Evolutionary conservation across 352 stramenopile species (phyloP).

Genomic region (Pelagophyceae sp.): DNA sequence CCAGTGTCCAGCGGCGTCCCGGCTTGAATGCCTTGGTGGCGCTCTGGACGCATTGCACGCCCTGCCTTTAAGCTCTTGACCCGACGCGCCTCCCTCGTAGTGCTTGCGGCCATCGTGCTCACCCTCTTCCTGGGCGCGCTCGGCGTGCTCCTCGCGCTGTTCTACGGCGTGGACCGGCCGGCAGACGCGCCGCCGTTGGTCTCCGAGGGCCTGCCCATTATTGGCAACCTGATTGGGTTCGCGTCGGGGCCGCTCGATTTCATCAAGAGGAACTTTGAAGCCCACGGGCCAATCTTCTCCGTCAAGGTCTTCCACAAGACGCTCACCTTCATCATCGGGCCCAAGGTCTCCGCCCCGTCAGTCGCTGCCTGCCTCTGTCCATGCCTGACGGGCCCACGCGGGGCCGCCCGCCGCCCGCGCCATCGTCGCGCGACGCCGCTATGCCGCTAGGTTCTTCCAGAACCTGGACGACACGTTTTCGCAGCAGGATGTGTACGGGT

Average conservation of each 20-base stretch:
- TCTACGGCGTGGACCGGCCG: not conserved
- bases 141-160: not conserved
- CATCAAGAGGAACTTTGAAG: slow-evolving; percentile 9
- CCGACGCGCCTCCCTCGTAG: no score
- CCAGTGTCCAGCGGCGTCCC: no score
- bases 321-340: slow-evolving; percentile 80
- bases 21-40: no score
- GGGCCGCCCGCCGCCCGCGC: no score
- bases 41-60: no score
- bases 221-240: slow-evolving; percentile 15
- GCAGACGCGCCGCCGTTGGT: not conserved
- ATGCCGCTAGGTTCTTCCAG: slow-evolving; percentile 63
- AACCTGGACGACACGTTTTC: slow-evolving; percentile 69
- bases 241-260: not conserved
- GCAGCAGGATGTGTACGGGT: slow-evolving; percentile 76
- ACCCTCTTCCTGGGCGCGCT: not conserved
- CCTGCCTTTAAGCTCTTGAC: no score
- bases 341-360: slow-evolving; percentile 58
- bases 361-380: no score
- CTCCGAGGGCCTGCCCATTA: slow-evolving; percentile 5
- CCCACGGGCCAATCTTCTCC: slow-evolving; percentile 20
- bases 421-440: not conserved
- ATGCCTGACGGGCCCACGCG: no score
- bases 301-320: slow-evolving; percentile 68
- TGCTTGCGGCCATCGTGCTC: not conserved